Base-by-base conservation (phyloP, 108 stramenopile species). In the Cyclotella choctawhatcheeana region DNA sequence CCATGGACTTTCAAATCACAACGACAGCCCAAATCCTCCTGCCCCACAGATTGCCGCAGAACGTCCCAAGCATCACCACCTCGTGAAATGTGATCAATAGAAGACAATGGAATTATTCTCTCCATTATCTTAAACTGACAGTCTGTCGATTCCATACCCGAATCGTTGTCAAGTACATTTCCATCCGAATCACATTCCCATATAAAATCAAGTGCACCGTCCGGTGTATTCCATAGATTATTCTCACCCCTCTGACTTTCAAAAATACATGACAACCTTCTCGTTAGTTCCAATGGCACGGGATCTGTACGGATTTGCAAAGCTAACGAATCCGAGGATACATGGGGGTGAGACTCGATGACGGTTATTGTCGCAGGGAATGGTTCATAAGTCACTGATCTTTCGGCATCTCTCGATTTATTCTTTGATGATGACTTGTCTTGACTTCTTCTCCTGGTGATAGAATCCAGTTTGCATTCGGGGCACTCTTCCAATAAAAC, bases 41-140 rank as follows among this genome's bases (percentile, higher is more conserved):
- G 47, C 0, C 47, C 59, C 18, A 58, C 34, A 20, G 69, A 71
- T 50, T 59, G 58, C 27, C 69, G 44, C 5, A 71, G 32, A 3
- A 71, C 69, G 34, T 71, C 69, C 69, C 69, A 71, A 22, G 58
- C 69, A 17, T 61, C 69, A 17, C 69, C 71, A 31, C 71, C 71
- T 33, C 71, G 47, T 40, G 71, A 61, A 14, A 72, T 56, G 71
- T 72, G 59, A 54, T 72, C 71, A 4, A 72, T 63, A 20, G 51
- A 63, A 27, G 47, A 32, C 50, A 72, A 62, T 4, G 71, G 71
- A 32, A 72, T 72, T 10, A 53, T 53, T 53, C 71, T 25, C 45
- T 72, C 71, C 40, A 72, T 63, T 18, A 72, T 72, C 44, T 62
- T 18, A 26, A 62, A 62, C 30, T 62, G 30, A 3, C 3, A n/a